Percentiles rank a stretch among this genome's conserved stretches.
These are phyloP conservation scores for Hibiscus syriacus DNA, from an alignment of 345 rosid genomes.

Conservation along the genomic window DNA sequence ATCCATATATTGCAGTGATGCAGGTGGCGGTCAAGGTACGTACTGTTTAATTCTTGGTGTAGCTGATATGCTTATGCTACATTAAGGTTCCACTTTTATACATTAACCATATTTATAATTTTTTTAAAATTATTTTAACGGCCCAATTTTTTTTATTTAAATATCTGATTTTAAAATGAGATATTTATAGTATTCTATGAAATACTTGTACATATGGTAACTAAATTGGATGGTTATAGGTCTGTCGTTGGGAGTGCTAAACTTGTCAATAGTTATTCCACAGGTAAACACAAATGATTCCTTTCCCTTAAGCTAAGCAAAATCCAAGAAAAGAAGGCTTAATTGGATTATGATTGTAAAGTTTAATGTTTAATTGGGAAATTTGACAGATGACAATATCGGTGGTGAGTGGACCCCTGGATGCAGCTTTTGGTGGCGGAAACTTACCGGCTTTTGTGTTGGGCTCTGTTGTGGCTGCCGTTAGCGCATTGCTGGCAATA, in stretches of 20 bases:
- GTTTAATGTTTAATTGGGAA: neutral
- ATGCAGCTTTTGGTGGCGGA: neutral
- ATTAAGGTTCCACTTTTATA: too few relatives aligned
- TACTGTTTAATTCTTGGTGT: neutral
- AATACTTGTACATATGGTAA: neutral
- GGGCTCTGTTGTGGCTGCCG: neutral
- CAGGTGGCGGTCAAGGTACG: neutral
- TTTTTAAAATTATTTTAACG: too few relatives aligned
- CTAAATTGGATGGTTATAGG: neutral
- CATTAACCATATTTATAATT: too few relatives aligned
- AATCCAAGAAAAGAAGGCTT: too few relatives aligned
- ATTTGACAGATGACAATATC: neutral
- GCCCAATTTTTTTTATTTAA: too few relatives aligned
- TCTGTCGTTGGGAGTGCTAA: neutral
- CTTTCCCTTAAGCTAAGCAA: too few relatives aligned
- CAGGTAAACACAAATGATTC: too few relatives aligned
- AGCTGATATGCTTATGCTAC: neutral
- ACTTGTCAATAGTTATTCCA: neutral
- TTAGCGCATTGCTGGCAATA: neutral
- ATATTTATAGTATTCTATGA: too few relatives aligned
- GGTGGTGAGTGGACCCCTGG: neutral
- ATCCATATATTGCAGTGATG: neutral
- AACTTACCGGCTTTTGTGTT: neutral
- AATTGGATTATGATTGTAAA: neutral
- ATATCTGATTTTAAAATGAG: too few relatives aligned